Base-by-base conservation (phyloP, 805 yeast genomes). In the Saccharomyces eubayanus region DNA sequence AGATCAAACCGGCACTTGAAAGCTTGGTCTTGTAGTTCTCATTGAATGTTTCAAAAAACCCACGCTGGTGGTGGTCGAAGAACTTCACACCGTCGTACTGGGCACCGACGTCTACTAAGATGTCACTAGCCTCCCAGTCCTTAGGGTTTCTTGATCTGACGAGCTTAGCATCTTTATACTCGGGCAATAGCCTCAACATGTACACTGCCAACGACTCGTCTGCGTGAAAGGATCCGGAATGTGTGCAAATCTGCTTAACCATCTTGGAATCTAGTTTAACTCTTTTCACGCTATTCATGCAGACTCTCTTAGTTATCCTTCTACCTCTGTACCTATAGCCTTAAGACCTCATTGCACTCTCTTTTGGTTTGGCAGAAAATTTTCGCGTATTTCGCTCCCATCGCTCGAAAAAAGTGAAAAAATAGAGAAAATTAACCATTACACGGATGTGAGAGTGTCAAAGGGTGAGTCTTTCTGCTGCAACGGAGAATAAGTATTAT, bases 21-120 rank as follows among this genome's bases (percentile, higher is more conserved):
- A 94, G 77, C 70, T 89, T 91, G 51, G 98, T 94, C 56, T 74
- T 69, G 66, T 75, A 86, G 8, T 76, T 72, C 1, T 68, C 76
- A 27, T 80, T 80, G 66, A 94, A 92, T 5, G 86, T 82, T 61
- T 86, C 91, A 30, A 73, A 72, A 65, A 94, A 94, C 20, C 87
- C 98, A 58, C 97, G 81, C 75, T 94, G 99, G 73, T 94, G 99
- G 68, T 94, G 99, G 69, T 94, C 99, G 69, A 89, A 92, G 69
- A 77, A 88, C 72, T 91, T 91, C 46, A 74, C 76, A 12, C 86
- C 87, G 49, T 63, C 69, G 70, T 91, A 94, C 67, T 87, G 78
- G 12, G 96, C 99, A 66, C 95, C 81, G 51, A 94, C 99, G 72
- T 94, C 99, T 53, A 94, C 92, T 31, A 94, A 96, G 54, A 94